phyloP scores from a whole-genome alignment of 2,329 filamentous ascomycete species.

The Claviceps digitariae region DNA sequence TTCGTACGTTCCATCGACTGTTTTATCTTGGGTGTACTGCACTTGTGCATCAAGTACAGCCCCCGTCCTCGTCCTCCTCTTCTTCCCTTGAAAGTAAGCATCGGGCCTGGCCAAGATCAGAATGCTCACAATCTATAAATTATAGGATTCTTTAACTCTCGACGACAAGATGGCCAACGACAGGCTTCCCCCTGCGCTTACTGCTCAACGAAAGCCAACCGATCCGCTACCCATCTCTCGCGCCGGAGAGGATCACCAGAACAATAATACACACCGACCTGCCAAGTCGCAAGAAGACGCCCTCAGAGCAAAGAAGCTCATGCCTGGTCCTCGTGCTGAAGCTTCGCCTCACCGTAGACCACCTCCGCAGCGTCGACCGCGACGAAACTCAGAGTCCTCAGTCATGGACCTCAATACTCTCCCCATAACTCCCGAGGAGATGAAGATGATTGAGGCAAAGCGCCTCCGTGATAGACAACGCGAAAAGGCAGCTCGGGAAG shows the following conservation, averaged over 20 bases:
- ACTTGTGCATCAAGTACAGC: neutral
- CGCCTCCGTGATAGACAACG: conserved; percentile 13
- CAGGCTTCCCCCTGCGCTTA: conserved; percentile 23
- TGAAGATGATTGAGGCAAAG: conserved; percentile 23
- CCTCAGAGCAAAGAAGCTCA: conserved; percentile 30
- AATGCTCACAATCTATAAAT: conserved; percentile 8
- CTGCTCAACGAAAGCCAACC: conserved; percentile 24
- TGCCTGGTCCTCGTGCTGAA: conserved; percentile 17
- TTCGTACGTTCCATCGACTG: conserved; percentile 48
- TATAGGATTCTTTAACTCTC: conserved; percentile 53
- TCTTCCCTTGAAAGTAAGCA: neutral
- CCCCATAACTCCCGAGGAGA: conserved; percentile 42
- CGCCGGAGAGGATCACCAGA: conserved; percentile 30
- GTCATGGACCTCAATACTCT: conserved; percentile 45
- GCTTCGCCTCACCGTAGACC: conserved; percentile 23
- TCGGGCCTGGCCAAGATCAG: neutral
- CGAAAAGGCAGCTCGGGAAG: conserved; percentile 9
- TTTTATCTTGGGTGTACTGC: neutral
- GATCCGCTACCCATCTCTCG: conserved; percentile 12
- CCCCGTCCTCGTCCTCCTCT: too few species aligned
- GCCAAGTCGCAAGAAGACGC: conserved; percentile 55
- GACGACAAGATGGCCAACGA: conserved; percentile 38
- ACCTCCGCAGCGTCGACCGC: conserved; percentile 34
- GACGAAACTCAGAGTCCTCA: conserved; percentile 72
- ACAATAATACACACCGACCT: conserved; percentile 38